A percentile compares a stretch with the other conserved stretches of the same genome.
These are phyloP conservation scores for Acrodontium crateriforme DNA, from an alignment of 2,329 filamentous ascomycete species.

Conservation along the genomic window DNA sequence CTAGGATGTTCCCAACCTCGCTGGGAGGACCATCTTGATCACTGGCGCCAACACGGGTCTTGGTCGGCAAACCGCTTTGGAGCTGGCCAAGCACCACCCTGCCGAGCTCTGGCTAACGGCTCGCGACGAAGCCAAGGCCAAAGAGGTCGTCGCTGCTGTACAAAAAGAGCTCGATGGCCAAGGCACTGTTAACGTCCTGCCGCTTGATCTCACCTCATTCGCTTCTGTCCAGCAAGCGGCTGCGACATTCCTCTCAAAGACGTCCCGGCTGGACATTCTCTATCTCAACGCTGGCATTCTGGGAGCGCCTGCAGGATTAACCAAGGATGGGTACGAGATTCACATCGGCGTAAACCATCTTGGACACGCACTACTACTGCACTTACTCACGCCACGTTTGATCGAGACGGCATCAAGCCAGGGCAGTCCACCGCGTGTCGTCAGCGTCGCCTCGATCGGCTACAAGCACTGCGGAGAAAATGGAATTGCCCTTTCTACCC, in stretches of 20 bases:
- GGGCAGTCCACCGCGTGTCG: conserved; percentile 36
- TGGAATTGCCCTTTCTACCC: conserved; percentile 18
- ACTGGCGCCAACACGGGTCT: conserved; percentile 35
- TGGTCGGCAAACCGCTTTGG: conserved; percentile 31
- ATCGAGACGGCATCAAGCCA: conserved; percentile 26
- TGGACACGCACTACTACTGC: conserved; percentile 27
- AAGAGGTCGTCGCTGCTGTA: conserved; percentile 47
- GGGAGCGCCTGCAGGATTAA: conserved; percentile 20
- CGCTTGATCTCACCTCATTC: conserved; percentile 30
- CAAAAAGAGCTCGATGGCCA: conserved; percentile 20
- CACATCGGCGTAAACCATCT: conserved; percentile 40
- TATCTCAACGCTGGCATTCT: conserved; percentile 36
- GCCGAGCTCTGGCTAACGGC: conserved; percentile 33
- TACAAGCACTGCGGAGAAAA: conserved; percentile 4
- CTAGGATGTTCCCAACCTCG: conserved; percentile 28
- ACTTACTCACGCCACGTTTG: conserved; percentile 24
- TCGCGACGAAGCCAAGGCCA: conserved; percentile 28
- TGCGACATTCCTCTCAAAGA: conserved; percentile 22
- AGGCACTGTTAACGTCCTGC: conserved; percentile 24
- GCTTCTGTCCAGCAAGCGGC: conserved; percentile 27
- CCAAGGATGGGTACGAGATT: conserved; percentile 36
- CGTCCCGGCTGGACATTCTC: conserved; percentile 31
- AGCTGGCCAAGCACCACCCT: conserved; percentile 30
- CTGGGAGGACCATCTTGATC: conserved; percentile 29
- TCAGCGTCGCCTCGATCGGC: conserved; percentile 26